Evolutionary conservation across 2,329 filamentous ascomycete genomes (phyloP), one percentile per base, ranked within the genome.

Genomic region (Dactylellina parvicollis): DNA sequence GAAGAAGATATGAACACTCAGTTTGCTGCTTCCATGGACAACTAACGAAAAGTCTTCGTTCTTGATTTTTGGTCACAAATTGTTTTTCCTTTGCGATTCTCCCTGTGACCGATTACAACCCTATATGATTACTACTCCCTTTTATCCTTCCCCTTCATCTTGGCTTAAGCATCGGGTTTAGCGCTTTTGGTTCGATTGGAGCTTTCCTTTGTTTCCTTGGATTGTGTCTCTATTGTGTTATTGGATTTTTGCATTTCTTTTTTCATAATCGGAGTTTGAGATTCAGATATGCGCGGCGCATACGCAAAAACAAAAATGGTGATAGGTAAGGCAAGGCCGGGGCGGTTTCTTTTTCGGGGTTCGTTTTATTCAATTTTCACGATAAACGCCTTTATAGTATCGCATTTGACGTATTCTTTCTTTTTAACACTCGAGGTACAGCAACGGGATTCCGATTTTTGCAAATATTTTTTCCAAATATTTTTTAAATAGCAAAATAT

Each of bases 1-100:
- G 75, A 77, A 36, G 76, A 78, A 28, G 76, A 77, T 28, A 77
- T 76, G 67, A 72, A 74, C 42, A 75, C 75, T 20, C 76, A 75
- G 62, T 67, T 62, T n/a, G 54, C 59, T 18, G 62, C 61, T 20
- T 59, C 59, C 3, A 71, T 66, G 60, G 60, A 70, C 14, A 44
- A 38, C 8, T 71, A 34, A 46, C n/a, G n/a, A 32, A 18, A 26
- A 32, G 1, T n/a, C 24, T 14, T 42, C 28, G 5, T 34, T 38
- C 4, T 46, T 8, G n/a, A 49, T 24, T 40, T 50, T 16, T n/a
- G 16, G 38, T 16, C 26, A 22, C 20, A 14, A 24, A n/a, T 32
- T 44, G 20, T 2, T 12, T 16, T 47, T 22, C 22, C 22, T 30
- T 7, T 46, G 3, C 10, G 24, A 22, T n/a, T 3, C 7, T n/a